Percentiles rank a stretch among this genome's conserved stretches.
Conservation (phyloP, 2,329 filamentous ascomycete genomes). For the Monilinia vaccinii-corymbosi region DNA sequence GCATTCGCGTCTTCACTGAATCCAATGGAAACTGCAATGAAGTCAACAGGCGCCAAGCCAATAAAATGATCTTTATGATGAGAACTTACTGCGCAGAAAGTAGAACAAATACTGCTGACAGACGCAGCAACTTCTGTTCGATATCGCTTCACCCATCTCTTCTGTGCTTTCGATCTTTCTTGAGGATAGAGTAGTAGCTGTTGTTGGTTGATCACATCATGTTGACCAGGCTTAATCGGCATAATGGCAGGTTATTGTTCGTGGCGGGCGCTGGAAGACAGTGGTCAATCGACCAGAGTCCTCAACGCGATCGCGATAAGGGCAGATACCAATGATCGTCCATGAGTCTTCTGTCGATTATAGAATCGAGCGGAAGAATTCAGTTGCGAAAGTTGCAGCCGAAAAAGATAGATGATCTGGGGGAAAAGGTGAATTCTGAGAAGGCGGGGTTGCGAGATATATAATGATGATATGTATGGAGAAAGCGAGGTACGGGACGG, state of each 20-base stretch:
- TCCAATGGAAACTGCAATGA: constrained; percentile 60
- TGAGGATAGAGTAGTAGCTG: constrained; percentile 8
- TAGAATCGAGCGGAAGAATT: constrained; percentile 17
- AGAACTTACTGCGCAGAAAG: constrained; percentile 53
- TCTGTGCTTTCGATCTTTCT: constrained; percentile 25
- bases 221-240: constrained; percentile 27
- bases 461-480: constrained; percentile 7
- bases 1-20: constrained; percentile 84
- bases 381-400: constrained; percentile 22
- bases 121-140: constrained; percentile 73
- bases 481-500: neutral
- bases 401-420: constrained; percentile 19
- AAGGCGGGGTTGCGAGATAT: constrained; percentile 18
- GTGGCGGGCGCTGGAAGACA: constrained; percentile 33
- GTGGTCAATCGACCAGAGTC: constrained; percentile 45
- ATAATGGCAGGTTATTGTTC: constrained; percentile 36
- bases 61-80: neutral
- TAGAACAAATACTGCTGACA: constrained; percentile 68
- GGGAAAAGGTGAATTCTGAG: constrained; percentile 1
- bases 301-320: constrained; percentile 53
- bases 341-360: constrained; percentile 36
- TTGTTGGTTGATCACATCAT: constrained; percentile 19
- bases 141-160: constrained; percentile 62
- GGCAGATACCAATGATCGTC: constrained; percentile 42
- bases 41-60: constrained; percentile 10